Base-by-base conservation (phyloP, 2,329 filamentous ascomycete genomes). In the Penicillium sp. region DNA sequence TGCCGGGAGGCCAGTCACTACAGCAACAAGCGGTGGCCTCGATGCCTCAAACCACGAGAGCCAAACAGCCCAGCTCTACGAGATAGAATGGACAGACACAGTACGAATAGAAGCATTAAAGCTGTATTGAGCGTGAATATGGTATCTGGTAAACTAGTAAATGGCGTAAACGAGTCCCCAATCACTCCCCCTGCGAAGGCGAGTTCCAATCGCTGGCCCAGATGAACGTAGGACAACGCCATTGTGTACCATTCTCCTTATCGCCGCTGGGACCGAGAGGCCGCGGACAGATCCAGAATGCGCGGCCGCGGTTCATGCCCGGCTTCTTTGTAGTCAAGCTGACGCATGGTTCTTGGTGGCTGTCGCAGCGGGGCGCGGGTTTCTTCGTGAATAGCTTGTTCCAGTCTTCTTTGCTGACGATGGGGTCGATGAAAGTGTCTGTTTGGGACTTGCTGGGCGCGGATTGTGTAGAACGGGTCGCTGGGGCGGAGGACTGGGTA, bases 141-240 rank as follows among this genome's bases (percentile, higher is more conserved):
- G 28, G 17, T 19, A 51, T 51, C 26, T 33, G n/a, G 9, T 35
- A 35, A 22, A 51, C 5, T n/a, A 12, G 7, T 9, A 49, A 17
- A n/a, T 15, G 19, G 35, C 13, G 24, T 40, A 26, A 15, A 38
- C 17, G 9, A 53, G 26, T 10, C 17, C 28, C 24, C 22, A 10
- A 15, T 64, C 40, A 64, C n/a, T 61, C 61, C n/a, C 51, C 19
- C 8, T 59, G 55, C 4, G 50, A 37, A 13, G 65, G 64, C 7
- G 71, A 73, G 72, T 84, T 87, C 86, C 84, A 88, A 72, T 89
- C 86, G 69, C 83, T 88, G 49, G 81, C 83, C 87, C 87, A 89
- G 49, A 88, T 92, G 70, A 97, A 97, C 0, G 92, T 97, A 2
- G 85, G 82, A 76, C 94, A 98, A 47, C 92, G 87, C 92, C 93